phyloP scores from a whole-genome alignment of 805 yeast species.

The Cyberlindnera samutprakarnensis region DNA sequence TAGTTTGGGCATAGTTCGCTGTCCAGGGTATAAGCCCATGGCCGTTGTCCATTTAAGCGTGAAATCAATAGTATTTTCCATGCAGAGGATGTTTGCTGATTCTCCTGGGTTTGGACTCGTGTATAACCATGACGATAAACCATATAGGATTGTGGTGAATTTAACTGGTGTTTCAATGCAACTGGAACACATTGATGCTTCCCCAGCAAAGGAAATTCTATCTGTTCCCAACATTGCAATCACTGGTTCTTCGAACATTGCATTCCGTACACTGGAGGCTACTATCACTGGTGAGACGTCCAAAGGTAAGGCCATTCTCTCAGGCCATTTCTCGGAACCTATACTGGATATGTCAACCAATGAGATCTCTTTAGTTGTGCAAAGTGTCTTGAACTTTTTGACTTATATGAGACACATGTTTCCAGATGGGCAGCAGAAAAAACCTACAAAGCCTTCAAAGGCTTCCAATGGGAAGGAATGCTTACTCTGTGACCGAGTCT shows the following conservation, averaged over 20 bases:
- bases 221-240: conserved; percentile 21
- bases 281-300: conserved; percentile 15
- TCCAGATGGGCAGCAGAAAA: background rate
- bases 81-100: conserved; percentile 23
- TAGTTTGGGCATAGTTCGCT: conserved; percentile 10
- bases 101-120: conserved; percentile 41
- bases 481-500: conserved; percentile 9
- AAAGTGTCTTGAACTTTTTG: conserved; percentile 16
- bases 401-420: conserved; percentile 4
- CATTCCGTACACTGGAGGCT: conserved; percentile 27
- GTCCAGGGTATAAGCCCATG: conserved; percentile 17
- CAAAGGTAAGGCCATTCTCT: conserved; percentile 28
- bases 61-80: conserved; percentile 17
- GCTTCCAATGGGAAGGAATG: conserved; percentile 3
- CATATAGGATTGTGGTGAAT: conserved; percentile 31
- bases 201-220: conserved; percentile 13
- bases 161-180: conserved; percentile 29
- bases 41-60: conserved; percentile 16
- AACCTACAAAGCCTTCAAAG: background rate
- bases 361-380: conserved; percentile 29
- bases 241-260: conserved; percentile 32
- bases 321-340: conserved; percentile 36
- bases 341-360: conserved; percentile 36
- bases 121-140: conserved; percentile 34
- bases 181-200: conserved; percentile 19